Conservation (phyloP, 208 protist genomes). For the Perkinsela sp. region DNA sequence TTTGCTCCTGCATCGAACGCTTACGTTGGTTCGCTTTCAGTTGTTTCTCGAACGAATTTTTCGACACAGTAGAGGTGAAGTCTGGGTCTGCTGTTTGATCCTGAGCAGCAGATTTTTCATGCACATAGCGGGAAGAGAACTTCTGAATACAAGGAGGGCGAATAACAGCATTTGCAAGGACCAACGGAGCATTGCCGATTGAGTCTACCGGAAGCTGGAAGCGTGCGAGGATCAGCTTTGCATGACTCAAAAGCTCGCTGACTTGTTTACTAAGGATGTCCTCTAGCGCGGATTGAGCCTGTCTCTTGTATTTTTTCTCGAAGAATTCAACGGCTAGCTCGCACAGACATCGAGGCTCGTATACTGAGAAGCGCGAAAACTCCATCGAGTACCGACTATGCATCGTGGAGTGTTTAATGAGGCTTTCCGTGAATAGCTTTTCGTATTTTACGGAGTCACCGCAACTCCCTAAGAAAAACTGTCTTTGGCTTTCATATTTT, state of each 20-base stretch:
- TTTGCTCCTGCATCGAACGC: neutral
- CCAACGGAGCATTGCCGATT: no score
- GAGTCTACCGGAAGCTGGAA: no score
- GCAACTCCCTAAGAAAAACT: neutral
- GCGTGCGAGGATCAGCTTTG: no score
- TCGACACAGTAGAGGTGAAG: neutral
- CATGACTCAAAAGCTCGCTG: no score
- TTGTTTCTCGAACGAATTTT: neutral
- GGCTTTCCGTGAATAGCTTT: neutral
- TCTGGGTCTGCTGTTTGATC: no score
- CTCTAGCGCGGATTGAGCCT: no score
- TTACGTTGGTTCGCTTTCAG: neutral
- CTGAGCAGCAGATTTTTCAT: no score
- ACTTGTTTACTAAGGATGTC: no score
- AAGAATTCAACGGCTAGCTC: neutral
- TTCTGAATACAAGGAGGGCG: neutral
- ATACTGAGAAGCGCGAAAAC: neutral
- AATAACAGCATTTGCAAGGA: no score
- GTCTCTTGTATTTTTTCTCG: no score
- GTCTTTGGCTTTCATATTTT: neutral
- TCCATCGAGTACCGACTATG: no score
- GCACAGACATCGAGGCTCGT: neutral
- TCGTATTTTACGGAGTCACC: neutral
- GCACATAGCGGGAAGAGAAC: neutral
- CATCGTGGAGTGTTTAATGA: no score